Evolutionary conservation across 1,284 basidiomycete genomes (phyloP), one percentile per base, ranked within the genome.

Genomic region (Marasmius fiardii): DNA sequence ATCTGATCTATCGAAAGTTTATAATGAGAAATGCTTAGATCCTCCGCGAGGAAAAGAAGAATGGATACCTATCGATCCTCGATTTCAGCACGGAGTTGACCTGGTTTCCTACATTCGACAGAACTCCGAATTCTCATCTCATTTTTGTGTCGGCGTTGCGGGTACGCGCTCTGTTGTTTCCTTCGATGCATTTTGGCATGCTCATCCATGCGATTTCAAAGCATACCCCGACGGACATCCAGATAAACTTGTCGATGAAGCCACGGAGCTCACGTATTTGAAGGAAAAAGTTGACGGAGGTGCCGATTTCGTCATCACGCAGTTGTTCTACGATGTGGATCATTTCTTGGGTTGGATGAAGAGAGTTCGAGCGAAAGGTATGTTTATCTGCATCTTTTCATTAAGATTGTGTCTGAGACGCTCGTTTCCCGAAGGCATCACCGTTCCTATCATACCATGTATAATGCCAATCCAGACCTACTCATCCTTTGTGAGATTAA

Each of bases 381-480:
- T 52, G 80, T 71, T 8, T 12, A 28, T 49, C 34, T 26, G 37
- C 28, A 26, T 12, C 47, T 58, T 24, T 44, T 39, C 24, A 18
- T 35, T 26, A 2, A 44, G n/a, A 16, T 39, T 6, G 11, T 34
- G 49, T 43, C 23, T 31, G 23, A 35, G 4, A 58, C 7, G 23
- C 7, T 66, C 41, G 14, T 37, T 16, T 31, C 35, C n/a, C n/a
- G 12, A 63, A 91, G 96, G 95, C 31, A 95, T 99, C 67, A 83
- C 75, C 1, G 83, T 95, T 12, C 95, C 96, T 1, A 88, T 99
- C 63, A 89, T 99, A 54, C 95, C 97, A 2, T 94, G 95, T 4
- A 86, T 99, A 59, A 98, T 99, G 95, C 97, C 97, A 0, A 93
- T 99, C 57, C 97, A 99, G 68, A 98, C 92, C 43, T 98, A 95